These are phyloP conservation scores for Nymphaea colorata DNA, from an alignment of 164 flowering plant genomes.

Conservation along the genomic window DNA sequence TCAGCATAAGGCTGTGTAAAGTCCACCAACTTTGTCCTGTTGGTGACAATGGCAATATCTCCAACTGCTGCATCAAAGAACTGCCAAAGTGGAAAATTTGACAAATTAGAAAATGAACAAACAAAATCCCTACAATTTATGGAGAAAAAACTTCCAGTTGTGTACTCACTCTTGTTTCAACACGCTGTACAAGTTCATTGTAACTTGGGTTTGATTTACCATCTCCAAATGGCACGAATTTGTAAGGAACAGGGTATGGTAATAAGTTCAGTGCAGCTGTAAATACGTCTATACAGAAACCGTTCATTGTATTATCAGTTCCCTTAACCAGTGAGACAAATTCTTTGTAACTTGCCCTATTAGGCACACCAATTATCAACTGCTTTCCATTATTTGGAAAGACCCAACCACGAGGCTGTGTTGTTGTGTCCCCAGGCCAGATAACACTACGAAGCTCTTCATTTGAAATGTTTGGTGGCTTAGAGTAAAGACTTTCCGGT, in stretches of 20 bases:
- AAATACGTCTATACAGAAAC: slow-evolving; percentile 88
- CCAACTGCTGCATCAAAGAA: slow-evolving; percentile 69
- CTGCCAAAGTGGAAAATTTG: slow-evolving; percentile 18
- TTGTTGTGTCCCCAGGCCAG: slow-evolving; percentile 59
- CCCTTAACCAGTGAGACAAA: slow-evolving; percentile 48
- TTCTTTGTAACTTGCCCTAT: slow-evolving; percentile 40
- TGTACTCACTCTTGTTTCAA: slow-evolving; percentile 58
- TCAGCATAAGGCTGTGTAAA: slow-evolving; percentile 75
- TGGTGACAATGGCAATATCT: slow-evolving; percentile 63
- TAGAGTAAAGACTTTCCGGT: slow-evolving; percentile 53
- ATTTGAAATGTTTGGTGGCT: slow-evolving; percentile 44
- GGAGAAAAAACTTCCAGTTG: not conserved
- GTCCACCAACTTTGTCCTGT: slow-evolving; percentile 59
- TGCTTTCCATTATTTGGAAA: slow-evolving; percentile 52
- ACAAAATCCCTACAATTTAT: not conserved
- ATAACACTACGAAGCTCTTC: slow-evolving; percentile 35
- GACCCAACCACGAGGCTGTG: slow-evolving; percentile 75
- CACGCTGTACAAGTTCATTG: slow-evolving; percentile 43
- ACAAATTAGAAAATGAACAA: not conserved
- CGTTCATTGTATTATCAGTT: slow-evolving; percentile 29
- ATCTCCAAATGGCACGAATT: slow-evolving; percentile 60
- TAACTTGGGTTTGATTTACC: slow-evolving; percentile 60
- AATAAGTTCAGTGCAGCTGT: slow-evolving; percentile 59
- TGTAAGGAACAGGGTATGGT: slow-evolving; percentile 70
- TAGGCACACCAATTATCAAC: slow-evolving; percentile 57